Evolutionary conservation across 345 rosid genomes (phyloP).

Genomic region (Aegle marmelos): DNA sequence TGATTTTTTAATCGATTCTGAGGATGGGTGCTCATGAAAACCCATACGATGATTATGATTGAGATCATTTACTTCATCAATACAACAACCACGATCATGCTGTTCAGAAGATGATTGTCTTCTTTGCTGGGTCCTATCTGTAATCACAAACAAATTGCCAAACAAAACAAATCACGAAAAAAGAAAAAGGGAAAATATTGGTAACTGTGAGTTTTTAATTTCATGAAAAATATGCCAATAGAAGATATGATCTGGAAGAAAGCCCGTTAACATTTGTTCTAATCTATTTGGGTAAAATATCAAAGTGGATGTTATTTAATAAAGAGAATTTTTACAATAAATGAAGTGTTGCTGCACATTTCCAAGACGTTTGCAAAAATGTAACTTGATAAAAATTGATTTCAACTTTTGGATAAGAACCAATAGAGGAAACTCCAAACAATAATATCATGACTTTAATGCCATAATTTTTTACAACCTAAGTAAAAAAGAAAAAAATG

Average conservation of each 20-base stretch:
- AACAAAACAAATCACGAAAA: neutral
- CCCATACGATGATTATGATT: neutral
- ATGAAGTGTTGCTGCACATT: slow-evolving; percentile 31
- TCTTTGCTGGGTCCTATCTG: slow-evolving; percentile 39
- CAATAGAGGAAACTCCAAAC: slow-evolving; percentile 37
- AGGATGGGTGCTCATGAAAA: slow-evolving; percentile 10
- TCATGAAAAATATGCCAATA: slow-evolving; percentile 34
- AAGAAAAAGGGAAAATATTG: neutral
- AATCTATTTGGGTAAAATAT: slow-evolving; percentile 28
- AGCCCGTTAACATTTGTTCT: slow-evolving; percentile 12
- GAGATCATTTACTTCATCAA: slow-evolving; percentile 28
- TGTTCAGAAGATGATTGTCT: slow-evolving; percentile 38
- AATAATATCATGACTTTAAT: slow-evolving; percentile 20
- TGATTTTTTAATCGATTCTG: slow-evolving; percentile 37
- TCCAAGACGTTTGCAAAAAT: slow-evolving; percentile 17
- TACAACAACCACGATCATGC: slow-evolving; percentile 20
- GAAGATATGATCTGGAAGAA: slow-evolving; percentile 23
- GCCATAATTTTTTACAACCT: neutral
- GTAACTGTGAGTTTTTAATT: no score
- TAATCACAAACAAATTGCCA: neutral
- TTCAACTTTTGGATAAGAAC: slow-evolving; percentile 19
- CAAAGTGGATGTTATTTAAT: neutral
- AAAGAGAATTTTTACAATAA: slow-evolving; percentile 19
- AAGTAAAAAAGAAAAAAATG: neutral
- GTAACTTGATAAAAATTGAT: slow-evolving; percentile 4